phyloP scores from a whole-genome alignment of 2,329 filamentous ascomycete species.

The Penicillium sp. region DNA sequence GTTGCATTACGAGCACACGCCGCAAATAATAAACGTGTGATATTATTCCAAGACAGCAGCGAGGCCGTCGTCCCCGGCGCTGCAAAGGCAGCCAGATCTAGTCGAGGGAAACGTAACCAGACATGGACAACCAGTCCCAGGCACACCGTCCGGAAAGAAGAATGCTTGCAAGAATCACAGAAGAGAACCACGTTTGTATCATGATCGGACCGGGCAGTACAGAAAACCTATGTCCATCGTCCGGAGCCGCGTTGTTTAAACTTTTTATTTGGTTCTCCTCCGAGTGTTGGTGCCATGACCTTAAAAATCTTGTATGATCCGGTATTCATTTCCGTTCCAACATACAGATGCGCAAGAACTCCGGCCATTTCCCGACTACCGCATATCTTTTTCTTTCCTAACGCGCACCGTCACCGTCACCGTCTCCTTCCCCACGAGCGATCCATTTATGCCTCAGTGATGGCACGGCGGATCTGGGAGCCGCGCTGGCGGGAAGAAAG shows the following conservation, averaged over 20 bases:
- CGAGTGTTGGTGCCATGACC: slow-evolving; percentile 27
- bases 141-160: neutral
- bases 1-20: no score
- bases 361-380: slow-evolving; percentile 39
- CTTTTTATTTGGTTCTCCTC: slow-evolving; percentile 32
- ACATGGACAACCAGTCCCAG: slow-evolving; percentile 4
- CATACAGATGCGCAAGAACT: slow-evolving; percentile 35
- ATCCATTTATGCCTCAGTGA: slow-evolving; percentile 54
- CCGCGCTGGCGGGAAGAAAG: slow-evolving; percentile 93
- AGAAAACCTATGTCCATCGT: slow-evolving; percentile 23
- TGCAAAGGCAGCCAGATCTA: neutral
- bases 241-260: slow-evolving; percentile 28
- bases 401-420: slow-evolving; percentile 22
- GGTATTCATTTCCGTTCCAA: slow-evolving; percentile 30
- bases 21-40: slow-evolving; percentile 12
- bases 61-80: neutral
- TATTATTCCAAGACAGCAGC: slow-evolving; percentile 9
- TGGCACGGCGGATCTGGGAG: slow-evolving; percentile 58
- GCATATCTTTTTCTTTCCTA: slow-evolving; percentile 32
- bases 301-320: slow-evolving; percentile 29
- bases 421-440: slow-evolving; percentile 26
- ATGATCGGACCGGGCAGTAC: slow-evolving; percentile 28
- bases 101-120: no score
- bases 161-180: slow-evolving; percentile 9
- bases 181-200: slow-evolving; percentile 29